Base-by-base conservation (phyloP, 331 rosid genomes). In the Phaseolus coccineus region DNA sequence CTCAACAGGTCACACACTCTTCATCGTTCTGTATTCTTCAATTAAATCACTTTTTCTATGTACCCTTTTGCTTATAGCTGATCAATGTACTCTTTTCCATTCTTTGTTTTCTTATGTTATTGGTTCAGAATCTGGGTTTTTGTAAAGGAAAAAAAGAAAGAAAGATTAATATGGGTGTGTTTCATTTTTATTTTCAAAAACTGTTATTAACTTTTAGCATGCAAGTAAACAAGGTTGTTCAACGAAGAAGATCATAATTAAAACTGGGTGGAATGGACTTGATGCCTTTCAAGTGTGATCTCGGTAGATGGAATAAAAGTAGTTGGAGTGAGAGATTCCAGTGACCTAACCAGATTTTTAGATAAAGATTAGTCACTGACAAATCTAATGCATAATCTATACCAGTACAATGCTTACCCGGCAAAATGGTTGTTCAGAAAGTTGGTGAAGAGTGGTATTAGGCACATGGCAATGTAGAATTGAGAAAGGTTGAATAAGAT, bases 1-100 rank as follows among this genome's bases (percentile, higher is more conserved):
- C 99, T 6, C 94, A 90, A 44, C 98, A 95, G 97, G 98, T 94
- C 56, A 0, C 56, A 0, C 30, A 14, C 10, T 13, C 37, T 50
- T 63, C n/a, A 50, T 50, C 9, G 15, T 25, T 14, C 25, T 65
- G 27, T 77, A 16, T 72, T 56, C 33, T 25, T 22, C 24, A 46
- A 28, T 56, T 46, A 8, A 67, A 78, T 73, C 44, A 15, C 47
- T n/a, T 42, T 63, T 52, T 74, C 25, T 46, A 2, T 7, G 27
- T 56, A 61, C 77, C 73, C 61, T 74, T 63, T 58, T 22, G 59
- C 46, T 76, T 58, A 30, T 77, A 25, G 46, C 19, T 39, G 27
- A 50, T 46, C 59, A 11, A 8, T 82, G 50, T 30, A 12, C 11
- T 5, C 62, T 33, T 74, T 81, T 35, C 13, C 47, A 40, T 70